A percentile compares a stretch with the other conserved stretches of the same genome.
phyloP scores from a whole-genome alignment of 2,329 filamentous ascomycete genomes.

The Alternaria sp. region DNA sequence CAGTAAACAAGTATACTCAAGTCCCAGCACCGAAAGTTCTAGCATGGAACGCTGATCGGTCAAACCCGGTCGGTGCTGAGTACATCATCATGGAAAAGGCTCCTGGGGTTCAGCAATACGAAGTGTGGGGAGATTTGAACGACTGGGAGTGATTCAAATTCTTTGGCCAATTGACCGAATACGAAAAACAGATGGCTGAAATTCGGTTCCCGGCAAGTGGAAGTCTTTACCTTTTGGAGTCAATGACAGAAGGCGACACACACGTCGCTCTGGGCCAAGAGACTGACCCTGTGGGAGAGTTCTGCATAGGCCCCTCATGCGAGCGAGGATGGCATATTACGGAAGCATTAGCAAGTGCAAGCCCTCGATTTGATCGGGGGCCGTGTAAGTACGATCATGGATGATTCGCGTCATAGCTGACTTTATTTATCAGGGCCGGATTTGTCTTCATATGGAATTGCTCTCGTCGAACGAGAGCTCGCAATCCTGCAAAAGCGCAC shows the following conservation, averaged over 20 bases:
- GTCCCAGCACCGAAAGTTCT: conserved; percentile 37
- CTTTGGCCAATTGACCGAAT: conserved; percentile 31
- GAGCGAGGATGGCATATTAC: conserved; percentile 17
- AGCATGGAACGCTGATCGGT: conserved; percentile 31
- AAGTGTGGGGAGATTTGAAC: conserved; percentile 39
- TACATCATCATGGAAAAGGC: conserved; percentile 48
- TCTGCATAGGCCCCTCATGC: conserved; percentile 28
- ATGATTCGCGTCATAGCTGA: conserved; percentile 7
- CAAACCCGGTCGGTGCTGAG: conserved; percentile 42
- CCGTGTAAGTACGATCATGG: conserved; percentile 16
- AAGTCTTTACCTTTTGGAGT: conserved; percentile 40
- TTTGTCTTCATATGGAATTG: conserved; percentile 24
- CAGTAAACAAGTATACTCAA: conserved; percentile 18
- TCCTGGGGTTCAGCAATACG: conserved; percentile 32
- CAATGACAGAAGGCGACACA: conserved; percentile 7
- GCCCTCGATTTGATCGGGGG: background rate
- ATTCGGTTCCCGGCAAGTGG: conserved; percentile 36
- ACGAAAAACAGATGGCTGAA: conserved; percentile 32
- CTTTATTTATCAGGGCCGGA: conserved; percentile 16
- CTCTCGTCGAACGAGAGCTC: conserved; percentile 26
- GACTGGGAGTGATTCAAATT: conserved; percentile 29
- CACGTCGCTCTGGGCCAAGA: conserved; percentile 9
- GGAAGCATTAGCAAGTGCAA: background rate
- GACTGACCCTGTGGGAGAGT: conserved; percentile 15
- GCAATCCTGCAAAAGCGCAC: conserved; percentile 5